These are phyloP conservation scores for Diaporthe citri DNA, from an alignment of 2,329 filamentous ascomycete genomes.

Conservation along the genomic window DNA sequence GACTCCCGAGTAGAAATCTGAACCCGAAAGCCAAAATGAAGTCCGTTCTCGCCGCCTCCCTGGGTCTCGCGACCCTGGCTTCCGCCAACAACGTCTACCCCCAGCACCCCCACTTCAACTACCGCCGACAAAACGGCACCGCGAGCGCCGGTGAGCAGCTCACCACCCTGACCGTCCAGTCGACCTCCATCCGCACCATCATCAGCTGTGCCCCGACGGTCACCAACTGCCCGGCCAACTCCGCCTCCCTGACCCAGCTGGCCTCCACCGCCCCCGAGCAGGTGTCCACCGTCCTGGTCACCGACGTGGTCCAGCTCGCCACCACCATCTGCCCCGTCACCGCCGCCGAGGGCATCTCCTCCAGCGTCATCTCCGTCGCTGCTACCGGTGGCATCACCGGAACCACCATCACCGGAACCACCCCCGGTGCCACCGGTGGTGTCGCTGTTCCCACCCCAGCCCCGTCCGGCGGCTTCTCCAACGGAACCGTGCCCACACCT, in stretches of 20 bases:
- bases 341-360: conserved; percentile 53
- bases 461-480: conserved; percentile 18
- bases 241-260: conserved; percentile 47
- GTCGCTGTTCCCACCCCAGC: conserved; percentile 40
- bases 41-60: conserved; percentile 53
- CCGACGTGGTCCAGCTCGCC: conserved; percentile 53
- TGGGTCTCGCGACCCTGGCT: conserved; percentile 59
- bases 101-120: conserved; percentile 50
- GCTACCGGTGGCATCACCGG: conserved; percentile 52
- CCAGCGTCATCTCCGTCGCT: conserved; percentile 49
- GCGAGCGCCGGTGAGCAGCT: conserved; percentile 37
- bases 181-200: conserved; percentile 52
- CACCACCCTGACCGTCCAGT: conserved; percentile 56
- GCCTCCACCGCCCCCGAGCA: conserved; percentile 45
- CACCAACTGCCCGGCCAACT: conserved; percentile 55
- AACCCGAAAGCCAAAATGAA: conserved; percentile 59
- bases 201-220: conserved; percentile 54
- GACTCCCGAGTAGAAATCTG: conserved; percentile 40
- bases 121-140: conserved; percentile 46
- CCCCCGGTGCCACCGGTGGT: conserved; percentile 49
- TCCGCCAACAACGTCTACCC: conserved; percentile 56
- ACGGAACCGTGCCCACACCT: conserved; percentile 10
- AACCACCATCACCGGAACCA: conserved; percentile 56
- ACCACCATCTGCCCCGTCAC: conserved; percentile 58
- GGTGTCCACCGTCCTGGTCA: conserved; percentile 52